Evolutionary conservation across 805 yeast species (phyloP), one percentile per base, ranked within the genome.

Genomic region (Jamesozyma spencerorum): DNA sequence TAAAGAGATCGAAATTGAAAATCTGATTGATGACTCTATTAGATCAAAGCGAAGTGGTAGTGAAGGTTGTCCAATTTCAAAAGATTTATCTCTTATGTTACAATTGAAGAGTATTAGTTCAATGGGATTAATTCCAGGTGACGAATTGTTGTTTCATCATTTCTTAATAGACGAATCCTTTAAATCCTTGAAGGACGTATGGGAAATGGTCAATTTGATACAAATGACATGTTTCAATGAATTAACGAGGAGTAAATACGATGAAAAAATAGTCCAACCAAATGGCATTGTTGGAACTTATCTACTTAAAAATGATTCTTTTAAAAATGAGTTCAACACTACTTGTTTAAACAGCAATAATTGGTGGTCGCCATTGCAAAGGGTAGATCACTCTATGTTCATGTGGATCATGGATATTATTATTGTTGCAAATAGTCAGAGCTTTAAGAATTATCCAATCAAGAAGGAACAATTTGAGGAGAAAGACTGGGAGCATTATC

Each of bases 101-200:
- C 49, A 64, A 45, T 36, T 65, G 31, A 63, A 62, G 47, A 53
- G 65, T 19, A 58, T 67, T 12, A 64, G 70, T 1, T 42, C 50
- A 20, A 53, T 53, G 24, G 70, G 70, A 1, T 39, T 65, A 28
- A 46, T 58, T 13, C 51, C 54, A 2, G 65, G 64, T 29, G 71
- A 66, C 45, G 64, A 56, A 39, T 38, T 59, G 19, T 31, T 65
- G 12, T 57, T 65, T 45, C 58, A 53, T 40, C 63, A 60, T 47
- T 49, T 60, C 37, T 40, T 60, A 15, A 33, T 43, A 14, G 51
- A 54, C 36, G 47, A 45, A 4, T 50, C 56, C 10, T 47, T 49
- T 35, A 34, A 42, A 17, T 36, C 46, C 6, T 34, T 52, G 29
- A 40, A 47, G 5, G 50, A 56, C 17, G 51, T 59, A 11, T 62